phyloP scores from a whole-genome alignment of 2,329 filamentous ascomycete genomes.

The Ceratocystis cacaofunesta region DNA sequence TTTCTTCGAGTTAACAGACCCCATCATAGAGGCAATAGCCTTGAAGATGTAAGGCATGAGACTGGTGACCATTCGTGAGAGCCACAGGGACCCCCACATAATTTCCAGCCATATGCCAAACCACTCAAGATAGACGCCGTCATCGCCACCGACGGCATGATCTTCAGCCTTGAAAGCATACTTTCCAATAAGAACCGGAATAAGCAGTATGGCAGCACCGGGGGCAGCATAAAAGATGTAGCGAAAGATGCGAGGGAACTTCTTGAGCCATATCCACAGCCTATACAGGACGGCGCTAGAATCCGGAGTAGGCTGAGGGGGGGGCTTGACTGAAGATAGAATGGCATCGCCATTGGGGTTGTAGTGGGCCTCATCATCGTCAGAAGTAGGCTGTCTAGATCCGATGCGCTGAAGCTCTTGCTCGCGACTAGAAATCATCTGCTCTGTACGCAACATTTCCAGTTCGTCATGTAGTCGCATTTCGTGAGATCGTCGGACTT shows the following conservation, averaged over 20 bases:
- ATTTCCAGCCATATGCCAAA: conserved; percentile 93
- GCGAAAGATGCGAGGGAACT: conserved; percentile 35
- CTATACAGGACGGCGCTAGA: conserved; percentile 26
- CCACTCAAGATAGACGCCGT: conserved; percentile 70
- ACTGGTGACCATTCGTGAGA: conserved; percentile 41
- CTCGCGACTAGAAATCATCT: conserved; percentile 29
- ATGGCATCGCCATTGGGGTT: conserved; percentile 9
- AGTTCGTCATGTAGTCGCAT: conserved; percentile 33
- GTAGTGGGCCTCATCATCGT: conserved; percentile 22
- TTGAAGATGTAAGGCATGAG: conserved; percentile 35
- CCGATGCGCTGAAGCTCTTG: conserved; percentile 11
- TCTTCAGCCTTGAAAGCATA: conserved; percentile 27
- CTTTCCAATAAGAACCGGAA: conserved; percentile 32
- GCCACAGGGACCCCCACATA: conserved; percentile 84
- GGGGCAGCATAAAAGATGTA: conserved; percentile 36
- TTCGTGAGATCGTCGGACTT: conserved; percentile 13
- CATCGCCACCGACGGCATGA: conserved; percentile 45
- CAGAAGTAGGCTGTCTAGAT: conserved; percentile 10
- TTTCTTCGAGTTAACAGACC: conserved; percentile 77
- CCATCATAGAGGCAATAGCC: conserved; percentile 51
- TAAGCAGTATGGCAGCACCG: conserved; percentile 30
- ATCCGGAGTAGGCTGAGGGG: conserved; percentile 14
- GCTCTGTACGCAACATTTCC: conserved; percentile 34
- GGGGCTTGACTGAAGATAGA: conserved; percentile 10
- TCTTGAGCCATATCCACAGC: conserved; percentile 32